Evolutionary conservation across 2,329 filamentous ascomycete species (phyloP).

Genomic region (Aspergillus sp.): DNA sequence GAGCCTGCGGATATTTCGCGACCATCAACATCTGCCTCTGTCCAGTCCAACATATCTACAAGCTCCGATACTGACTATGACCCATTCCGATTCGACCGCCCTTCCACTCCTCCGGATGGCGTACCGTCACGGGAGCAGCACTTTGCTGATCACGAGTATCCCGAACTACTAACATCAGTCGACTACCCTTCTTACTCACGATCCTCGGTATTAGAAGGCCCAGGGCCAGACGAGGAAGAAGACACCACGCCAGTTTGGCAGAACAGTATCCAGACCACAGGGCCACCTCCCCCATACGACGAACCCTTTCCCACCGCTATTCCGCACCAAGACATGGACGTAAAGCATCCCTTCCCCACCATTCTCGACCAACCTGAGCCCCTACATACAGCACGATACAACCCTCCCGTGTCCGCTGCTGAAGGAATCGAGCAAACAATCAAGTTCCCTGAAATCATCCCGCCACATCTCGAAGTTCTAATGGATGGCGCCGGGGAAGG

Average conservation of each 20-base stretch:
- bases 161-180: slow-evolving; percentile 46
- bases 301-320: slow-evolving; percentile 28
- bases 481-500: slow-evolving; percentile 38
- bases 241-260: slow-evolving; percentile 48
- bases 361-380: slow-evolving; percentile 9
- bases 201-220: slow-evolving; percentile 54
- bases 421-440: slow-evolving; percentile 16
- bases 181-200: slow-evolving; percentile 51
- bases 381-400: slow-evolving; percentile 22
- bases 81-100: slow-evolving; percentile 43
- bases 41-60: slow-evolving; percentile 23
- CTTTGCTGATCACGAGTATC: slow-evolving; percentile 47
- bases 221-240: slow-evolving; percentile 54
- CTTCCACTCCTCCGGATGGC: slow-evolving; percentile 25
- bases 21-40: slow-evolving; percentile 39
- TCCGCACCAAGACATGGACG: slow-evolving; percentile 18
- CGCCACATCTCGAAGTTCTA: slow-evolving; percentile 41
- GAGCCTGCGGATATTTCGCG: slow-evolving; percentile 32
- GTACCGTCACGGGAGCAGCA: slow-evolving; percentile 13
- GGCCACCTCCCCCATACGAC: slow-evolving; percentile 11
- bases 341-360: slow-evolving; percentile 18
- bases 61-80: slow-evolving; percentile 43
- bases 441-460: slow-evolving; percentile 38
- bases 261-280: slow-evolving; percentile 6
- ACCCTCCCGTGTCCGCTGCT: not conserved